Percentiles rank a stretch among this genome's conserved stretches.
Evolutionary conservation across 495 filamentous ascomycete genomes (phyloP).

Genomic region (Coniosporium apollinis): DNA sequence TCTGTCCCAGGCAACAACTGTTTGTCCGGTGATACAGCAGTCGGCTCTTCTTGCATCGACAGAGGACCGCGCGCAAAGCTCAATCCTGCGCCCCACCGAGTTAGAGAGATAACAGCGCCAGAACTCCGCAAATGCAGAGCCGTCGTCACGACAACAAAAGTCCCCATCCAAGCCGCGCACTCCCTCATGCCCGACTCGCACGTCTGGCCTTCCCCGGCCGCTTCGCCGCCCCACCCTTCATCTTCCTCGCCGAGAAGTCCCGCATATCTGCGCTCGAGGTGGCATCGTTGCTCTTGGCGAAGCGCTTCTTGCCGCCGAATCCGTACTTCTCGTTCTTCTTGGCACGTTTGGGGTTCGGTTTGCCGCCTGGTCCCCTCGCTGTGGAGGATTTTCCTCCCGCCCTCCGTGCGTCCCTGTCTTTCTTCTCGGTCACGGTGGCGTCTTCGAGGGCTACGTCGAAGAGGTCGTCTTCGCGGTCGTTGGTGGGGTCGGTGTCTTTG

Average conservation of each 20-base stretch:
- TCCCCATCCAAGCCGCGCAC: no score
- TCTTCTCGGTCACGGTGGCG: conserved; percentile 31
- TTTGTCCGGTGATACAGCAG: no score
- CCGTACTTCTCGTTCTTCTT: conserved; percentile 91
- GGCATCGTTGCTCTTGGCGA: conserved; percentile 77
- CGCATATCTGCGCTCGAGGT: conserved; percentile 58
- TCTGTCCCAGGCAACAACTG: no score
- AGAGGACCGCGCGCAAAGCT: no score
- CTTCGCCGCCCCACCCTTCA: conserved; percentile 45
- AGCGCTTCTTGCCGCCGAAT: conserved; percentile 85
- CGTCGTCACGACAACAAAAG: no score
- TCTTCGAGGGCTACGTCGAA: conserved; percentile 92
- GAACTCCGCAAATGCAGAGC: no score
- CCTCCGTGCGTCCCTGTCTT: conserved; percentile 29
- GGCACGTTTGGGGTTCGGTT: conserved; percentile 53
- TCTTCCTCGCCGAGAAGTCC: conserved; percentile 63
- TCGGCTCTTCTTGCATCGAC: no score
- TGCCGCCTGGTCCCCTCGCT: conserved; percentile 16
- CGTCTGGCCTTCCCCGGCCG: conserved; percentile 52
- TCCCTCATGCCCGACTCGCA: conserved; percentile 16
- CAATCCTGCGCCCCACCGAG: no score
- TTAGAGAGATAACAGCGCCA: no score
- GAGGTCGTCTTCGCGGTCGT: conserved; percentile 64
- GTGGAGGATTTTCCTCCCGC: conserved; percentile 7
- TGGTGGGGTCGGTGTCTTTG: conserved; percentile 43